These are phyloP conservation scores for Candida maesae DNA, from an alignment of 805 yeast species.

Conservation along the genomic window DNA sequence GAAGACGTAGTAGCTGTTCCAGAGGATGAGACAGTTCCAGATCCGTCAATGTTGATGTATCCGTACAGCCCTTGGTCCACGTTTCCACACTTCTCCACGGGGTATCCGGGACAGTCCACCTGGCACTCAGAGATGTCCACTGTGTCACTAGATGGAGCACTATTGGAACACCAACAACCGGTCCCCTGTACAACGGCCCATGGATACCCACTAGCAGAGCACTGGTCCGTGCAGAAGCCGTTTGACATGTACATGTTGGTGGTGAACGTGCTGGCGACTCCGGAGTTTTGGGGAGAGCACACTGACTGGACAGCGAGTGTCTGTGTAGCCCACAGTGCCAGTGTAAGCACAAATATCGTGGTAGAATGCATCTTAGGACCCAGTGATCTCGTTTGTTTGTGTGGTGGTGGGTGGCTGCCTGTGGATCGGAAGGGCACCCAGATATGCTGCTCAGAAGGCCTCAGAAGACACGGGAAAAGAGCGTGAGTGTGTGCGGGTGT, in stretches of 20 bases:
- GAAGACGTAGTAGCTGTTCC: constrained; percentile 1
- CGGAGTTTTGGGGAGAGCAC: constrained; percentile 42
- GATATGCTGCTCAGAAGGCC: no score
- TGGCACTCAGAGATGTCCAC: constrained; percentile 31
- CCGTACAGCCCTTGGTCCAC: constrained; percentile 44
- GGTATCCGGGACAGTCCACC: constrained; percentile 42
- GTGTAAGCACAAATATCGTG: no score
- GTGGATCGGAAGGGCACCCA: no score
- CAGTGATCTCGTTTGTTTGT: no score
- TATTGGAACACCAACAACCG: constrained; percentile 61
- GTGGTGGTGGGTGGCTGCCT: no score
- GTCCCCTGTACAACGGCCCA: constrained; percentile 51
- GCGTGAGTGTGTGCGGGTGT: no score
- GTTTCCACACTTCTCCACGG: constrained; percentile 41
- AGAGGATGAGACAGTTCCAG: background rate
- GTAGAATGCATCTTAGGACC: no score
- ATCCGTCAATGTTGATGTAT: constrained; percentile 37
- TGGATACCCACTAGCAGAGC: constrained; percentile 38
- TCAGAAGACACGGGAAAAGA: no score
- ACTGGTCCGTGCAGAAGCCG: constrained; percentile 49
- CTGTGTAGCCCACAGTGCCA: constrained; percentile 1
- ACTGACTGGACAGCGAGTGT: constrained; percentile 1
- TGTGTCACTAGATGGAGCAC: constrained; percentile 42
- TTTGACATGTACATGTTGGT: constrained; percentile 34
- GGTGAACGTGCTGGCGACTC: constrained; percentile 15